A percentile compares a stretch with the other conserved stretches of the same genome.
Evolutionary conservation across 2,329 filamentous ascomycete genomes (phyloP).

Genomic region (Lachnellula suecica): DNA sequence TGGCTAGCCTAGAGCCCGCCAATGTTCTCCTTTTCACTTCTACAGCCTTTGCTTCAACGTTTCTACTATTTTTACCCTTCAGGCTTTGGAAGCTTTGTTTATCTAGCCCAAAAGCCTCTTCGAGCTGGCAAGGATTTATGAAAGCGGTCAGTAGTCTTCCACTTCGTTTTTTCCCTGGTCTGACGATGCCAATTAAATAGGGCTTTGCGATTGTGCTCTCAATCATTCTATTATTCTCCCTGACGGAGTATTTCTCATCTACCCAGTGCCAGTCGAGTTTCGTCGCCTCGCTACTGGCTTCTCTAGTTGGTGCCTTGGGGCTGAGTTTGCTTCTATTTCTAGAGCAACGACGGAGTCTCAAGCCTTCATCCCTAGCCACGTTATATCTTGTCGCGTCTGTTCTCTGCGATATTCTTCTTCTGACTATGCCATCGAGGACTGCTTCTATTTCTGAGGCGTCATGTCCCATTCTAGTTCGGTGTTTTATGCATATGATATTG

Average conservation of each 20-base stretch:
- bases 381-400: conserved; percentile 19
- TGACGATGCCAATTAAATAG: background rate
- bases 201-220: conserved; percentile 2
- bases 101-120: background rate
- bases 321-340: conserved; percentile 16
- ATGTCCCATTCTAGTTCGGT: conserved; percentile 3
- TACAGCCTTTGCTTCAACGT: background rate
- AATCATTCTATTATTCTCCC: background rate
- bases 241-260: background rate
- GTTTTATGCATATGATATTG: conserved; percentile 7
- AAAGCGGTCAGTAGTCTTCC: conserved; percentile 5
- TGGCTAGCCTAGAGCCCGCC: background rate
- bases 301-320: conserved; percentile 14
- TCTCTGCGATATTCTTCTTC: conserved; percentile 10
- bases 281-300: conserved; percentile 9
- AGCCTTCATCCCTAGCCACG: conserved; percentile 15
- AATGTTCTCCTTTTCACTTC: background rate
- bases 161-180: background rate
- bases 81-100: conserved; percentile 3
- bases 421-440: conserved; percentile 6
- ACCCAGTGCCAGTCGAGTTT: background rate
- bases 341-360: conserved; percentile 11
- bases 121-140: conserved; percentile 1
- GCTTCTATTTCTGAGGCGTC: background rate
- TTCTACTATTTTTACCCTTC: conserved; percentile 6